A percentile compares a stretch with the other conserved stretches of the same genome.
phyloP scores from a whole-genome alignment of 805 yeast species.

The Yamadazyma sp. region DNA sequence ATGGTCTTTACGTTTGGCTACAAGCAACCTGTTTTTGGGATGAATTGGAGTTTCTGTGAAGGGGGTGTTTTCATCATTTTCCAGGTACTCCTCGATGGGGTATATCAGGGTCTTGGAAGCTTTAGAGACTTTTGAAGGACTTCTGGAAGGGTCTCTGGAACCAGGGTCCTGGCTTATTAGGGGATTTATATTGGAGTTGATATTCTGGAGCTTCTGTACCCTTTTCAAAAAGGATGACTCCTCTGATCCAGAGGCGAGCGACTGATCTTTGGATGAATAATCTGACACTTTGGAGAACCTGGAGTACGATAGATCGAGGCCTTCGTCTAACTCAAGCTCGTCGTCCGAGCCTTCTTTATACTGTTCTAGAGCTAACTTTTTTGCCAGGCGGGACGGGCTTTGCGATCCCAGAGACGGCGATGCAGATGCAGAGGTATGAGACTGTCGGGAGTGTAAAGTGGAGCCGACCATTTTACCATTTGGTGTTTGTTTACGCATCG shows the following conservation, averaged over 20 bases:
- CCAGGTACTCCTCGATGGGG: constrained; percentile 8
- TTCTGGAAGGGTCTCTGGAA: neutral
- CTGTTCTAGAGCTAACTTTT: constrained; percentile 4
- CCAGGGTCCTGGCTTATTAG: neutral
- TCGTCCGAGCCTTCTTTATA: constrained; percentile 11
- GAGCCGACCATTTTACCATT: too few species aligned
- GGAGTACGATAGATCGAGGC: constrained; percentile 34
- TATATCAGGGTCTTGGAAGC: constrained; percentile 10
- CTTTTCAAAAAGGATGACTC: constrained; percentile 21
- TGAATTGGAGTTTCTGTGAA: constrained; percentile 2
- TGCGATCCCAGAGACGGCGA: too few species aligned
- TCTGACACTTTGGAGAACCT: constrained; percentile 30
- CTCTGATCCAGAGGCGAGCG: neutral
- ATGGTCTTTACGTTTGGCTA: neutral
- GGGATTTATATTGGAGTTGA: neutral
- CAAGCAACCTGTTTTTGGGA: neutral
- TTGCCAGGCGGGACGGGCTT: too few species aligned
- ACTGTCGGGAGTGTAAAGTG: too few species aligned
- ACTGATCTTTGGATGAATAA: constrained; percentile 1
- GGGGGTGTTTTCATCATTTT: neutral
- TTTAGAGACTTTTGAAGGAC: neutral
- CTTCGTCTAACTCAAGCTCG: constrained; percentile 25
- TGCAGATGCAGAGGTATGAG: too few species aligned
- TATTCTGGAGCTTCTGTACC: constrained; percentile 23
- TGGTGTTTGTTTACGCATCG: too few species aligned